These are phyloP conservation scores for Tetracladium marchalianum DNA, from an alignment of 495 filamentous ascomycete genomes.

Conservation along the genomic window DNA sequence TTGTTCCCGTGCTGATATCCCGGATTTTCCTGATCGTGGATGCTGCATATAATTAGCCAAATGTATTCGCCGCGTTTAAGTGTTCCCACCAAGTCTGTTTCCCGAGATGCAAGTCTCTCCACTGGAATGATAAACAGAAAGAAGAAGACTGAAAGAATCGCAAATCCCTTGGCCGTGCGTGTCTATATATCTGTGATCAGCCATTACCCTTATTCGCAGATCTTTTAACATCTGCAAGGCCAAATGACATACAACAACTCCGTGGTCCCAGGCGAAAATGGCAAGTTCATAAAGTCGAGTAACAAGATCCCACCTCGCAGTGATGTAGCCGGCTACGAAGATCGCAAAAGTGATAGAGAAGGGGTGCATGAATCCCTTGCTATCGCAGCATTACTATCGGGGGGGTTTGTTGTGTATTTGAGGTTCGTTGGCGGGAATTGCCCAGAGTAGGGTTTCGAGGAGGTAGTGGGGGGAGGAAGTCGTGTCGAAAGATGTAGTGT, in stretches of 20 bases:
- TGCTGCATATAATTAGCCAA: constrained; percentile 45
- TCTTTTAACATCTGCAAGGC: background rate
- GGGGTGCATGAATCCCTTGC: constrained; percentile 75
- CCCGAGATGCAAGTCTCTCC: constrained; percentile 58
- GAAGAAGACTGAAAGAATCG: constrained; percentile 66
- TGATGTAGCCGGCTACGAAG: constrained; percentile 98
- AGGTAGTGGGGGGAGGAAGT: too few species aligned
- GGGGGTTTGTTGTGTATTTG: too few species aligned
- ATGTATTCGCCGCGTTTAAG: background rate
- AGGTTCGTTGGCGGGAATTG: too few species aligned
- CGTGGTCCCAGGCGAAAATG: constrained; percentile 97
- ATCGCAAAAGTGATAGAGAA: constrained; percentile 91
- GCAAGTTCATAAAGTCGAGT: constrained; percentile 91
- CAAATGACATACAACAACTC: constrained; percentile 69
- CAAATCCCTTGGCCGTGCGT: constrained; percentile 64
- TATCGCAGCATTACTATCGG: constrained; percentile 2
- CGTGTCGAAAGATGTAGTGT: too few species aligned
- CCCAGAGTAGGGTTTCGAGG: too few species aligned
- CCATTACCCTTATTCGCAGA: background rate
- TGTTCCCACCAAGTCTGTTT: constrained; percentile 46
- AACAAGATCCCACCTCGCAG: constrained; percentile 95
- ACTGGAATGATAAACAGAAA: constrained; percentile 65
- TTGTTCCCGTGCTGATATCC: constrained; percentile 93
- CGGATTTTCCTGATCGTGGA: constrained; percentile 68
- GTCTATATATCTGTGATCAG: constrained; percentile 9